phyloP scores from a whole-genome alignment of 202 grass and related monocot genomes.

The Carex arenaria region DNA sequence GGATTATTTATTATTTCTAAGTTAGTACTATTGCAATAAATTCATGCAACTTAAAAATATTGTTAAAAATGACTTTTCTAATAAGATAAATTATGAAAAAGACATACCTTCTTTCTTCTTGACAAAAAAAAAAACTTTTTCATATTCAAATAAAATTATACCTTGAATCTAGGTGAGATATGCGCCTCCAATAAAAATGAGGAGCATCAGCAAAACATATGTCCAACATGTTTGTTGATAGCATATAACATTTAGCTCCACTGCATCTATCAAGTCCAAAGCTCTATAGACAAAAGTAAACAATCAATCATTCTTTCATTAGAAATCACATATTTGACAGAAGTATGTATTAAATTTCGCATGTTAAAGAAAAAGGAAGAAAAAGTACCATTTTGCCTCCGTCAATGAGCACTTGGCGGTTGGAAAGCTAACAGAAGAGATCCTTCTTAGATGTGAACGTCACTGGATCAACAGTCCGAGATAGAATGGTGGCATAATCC shows the following conservation, averaged over 20 bases:
- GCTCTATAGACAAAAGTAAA: conserved; percentile 19
- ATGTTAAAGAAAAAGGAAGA: background rate
- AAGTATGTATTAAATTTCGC: background rate
- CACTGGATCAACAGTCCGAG: conserved; percentile 23
- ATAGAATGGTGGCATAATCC: conserved; percentile 38
- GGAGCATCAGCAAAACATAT: conserved; percentile 30
- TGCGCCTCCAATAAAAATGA: conserved; percentile 37
- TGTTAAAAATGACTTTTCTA: no score
- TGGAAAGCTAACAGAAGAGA: conserved; percentile 62
- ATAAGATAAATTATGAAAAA: no score
- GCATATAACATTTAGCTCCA: conserved; percentile 46
- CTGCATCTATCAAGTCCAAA: conserved; percentile 42
- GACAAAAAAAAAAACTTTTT: no score
- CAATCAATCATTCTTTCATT: background rate
- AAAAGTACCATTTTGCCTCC: conserved; percentile 46
- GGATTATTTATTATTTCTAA: no score
- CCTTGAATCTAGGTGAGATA: conserved; percentile 38
- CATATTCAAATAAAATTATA: background rate
- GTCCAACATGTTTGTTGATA: conserved; percentile 37
- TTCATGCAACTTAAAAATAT: no score
- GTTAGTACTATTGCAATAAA: no score
- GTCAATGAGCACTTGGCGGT: conserved; percentile 51
- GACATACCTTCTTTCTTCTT: no score
- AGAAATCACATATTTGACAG: no score
- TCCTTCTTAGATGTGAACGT: conserved; percentile 43